Conservation (phyloP, 306 rosid species). For the Abrus pulchellus region DNA sequence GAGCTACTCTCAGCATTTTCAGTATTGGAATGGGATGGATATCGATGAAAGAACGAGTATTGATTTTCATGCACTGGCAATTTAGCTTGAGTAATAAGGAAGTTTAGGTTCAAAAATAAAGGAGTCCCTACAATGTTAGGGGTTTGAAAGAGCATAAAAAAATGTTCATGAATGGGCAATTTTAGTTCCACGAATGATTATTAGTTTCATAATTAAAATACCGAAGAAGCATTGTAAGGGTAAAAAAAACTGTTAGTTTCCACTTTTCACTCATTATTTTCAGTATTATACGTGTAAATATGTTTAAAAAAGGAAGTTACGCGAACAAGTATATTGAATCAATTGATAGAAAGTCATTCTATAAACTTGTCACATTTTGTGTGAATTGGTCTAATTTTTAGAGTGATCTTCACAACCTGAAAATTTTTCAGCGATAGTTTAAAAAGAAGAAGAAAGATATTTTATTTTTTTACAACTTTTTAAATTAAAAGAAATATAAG, state of each 20-base stretch:
- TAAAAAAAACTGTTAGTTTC: not conserved
- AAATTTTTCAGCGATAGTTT: too few species aligned
- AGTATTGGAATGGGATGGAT: not conserved
- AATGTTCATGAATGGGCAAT: not conserved
- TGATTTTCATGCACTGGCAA: not conserved
- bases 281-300: not conserved
- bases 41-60: not conserved
- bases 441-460: too few species aligned
- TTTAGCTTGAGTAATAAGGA: not conserved
- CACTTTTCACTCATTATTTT: not conserved
- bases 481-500: too few species aligned
- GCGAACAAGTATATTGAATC: not conserved
- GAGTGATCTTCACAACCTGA: too few species aligned
- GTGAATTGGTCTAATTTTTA: too few species aligned
- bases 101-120: not conserved
- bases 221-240: not conserved
- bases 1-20: not conserved
- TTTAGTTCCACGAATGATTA: not conserved
- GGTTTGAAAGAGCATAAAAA: not conserved
- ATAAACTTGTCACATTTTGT: not conserved
- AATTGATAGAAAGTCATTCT: not conserved
- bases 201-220: not conserved
- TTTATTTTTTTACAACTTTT: too few species aligned
- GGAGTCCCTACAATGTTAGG: not conserved
- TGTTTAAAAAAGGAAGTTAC: not conserved